Percentiles rank a stretch among this genome's conserved stretches.
Conservation (phyloP, 148 eudicot species). For the Limonium bicolor region DNA sequence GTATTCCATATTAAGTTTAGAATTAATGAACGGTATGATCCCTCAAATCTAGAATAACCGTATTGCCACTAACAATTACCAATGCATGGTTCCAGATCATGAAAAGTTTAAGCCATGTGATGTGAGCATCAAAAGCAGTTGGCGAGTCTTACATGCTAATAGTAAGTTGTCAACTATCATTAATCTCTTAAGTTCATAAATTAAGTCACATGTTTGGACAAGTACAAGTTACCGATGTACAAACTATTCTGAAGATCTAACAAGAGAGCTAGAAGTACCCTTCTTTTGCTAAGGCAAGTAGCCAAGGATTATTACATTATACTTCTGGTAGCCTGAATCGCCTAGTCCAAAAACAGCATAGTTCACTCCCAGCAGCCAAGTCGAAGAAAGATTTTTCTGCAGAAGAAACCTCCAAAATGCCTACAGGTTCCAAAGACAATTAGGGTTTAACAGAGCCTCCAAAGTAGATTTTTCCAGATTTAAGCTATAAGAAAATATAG, state of each 20-base stretch:
- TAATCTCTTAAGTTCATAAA: too few relatives aligned
- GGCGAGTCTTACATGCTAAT: too few relatives aligned
- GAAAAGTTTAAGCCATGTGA: too few relatives aligned
- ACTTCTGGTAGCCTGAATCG: constrained; percentile 94
- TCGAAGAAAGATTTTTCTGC: constrained; percentile 44
- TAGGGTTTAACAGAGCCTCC: not conserved
- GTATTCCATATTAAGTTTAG: too few relatives aligned
- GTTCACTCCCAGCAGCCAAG: constrained; percentile 61
- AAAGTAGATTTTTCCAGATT: not conserved
- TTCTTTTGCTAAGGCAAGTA: constrained; percentile 25
- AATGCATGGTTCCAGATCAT: too few relatives aligned
- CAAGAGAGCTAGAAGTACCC: constrained; percentile 38
- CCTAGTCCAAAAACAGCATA: constrained; percentile 98
- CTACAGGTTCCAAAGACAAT: constrained; percentile 21
- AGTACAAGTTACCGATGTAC: not conserved
- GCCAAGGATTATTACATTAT: constrained; percentile 60
- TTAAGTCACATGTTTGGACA: too few relatives aligned
- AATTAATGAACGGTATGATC: too few relatives aligned
- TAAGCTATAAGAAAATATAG: not conserved
- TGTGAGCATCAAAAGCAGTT: too few relatives aligned
- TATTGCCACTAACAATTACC: too few relatives aligned
- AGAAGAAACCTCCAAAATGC: constrained; percentile 76
- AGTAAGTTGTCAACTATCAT: too few relatives aligned
- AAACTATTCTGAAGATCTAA: constrained; percentile 2
- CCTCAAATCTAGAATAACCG: too few relatives aligned